Evolutionary conservation across 352 stramenopile species (phyloP), one percentile per base, ranked within the genome.

Genomic region (Phytopythium chamaehyphon): DNA sequence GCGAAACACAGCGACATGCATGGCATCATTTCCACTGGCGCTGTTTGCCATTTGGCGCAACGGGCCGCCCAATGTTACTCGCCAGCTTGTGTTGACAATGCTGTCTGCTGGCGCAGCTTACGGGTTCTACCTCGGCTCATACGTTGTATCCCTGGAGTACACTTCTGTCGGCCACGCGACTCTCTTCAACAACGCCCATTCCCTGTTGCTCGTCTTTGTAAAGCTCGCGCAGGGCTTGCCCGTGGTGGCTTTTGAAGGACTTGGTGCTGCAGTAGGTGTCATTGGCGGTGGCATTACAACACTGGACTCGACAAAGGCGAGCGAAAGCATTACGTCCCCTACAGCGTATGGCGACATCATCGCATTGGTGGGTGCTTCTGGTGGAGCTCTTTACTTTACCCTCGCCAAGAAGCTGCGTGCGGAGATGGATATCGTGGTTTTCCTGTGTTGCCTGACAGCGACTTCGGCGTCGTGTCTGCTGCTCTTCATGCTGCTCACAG

Each of bases 171-270:
- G 80, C 47, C 83, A 93, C 57, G 83, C 80, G 12, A 90, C 82
- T 19, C 66, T 93, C 8, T 91, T 93, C 52, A 90, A 88, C 61
- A 93, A 93, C 50, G 63, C 77, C 12, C 83, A 93, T 64, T 93
- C 83, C 45, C 67, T 87, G 33, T 53, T 93, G 31, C 67, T 93
- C 19, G 83, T 93, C 33, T 64, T 90, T 26, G 76, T 79, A 37
- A 91, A 91, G 55, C 61, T 91, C 9, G 49, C 74, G 12, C 49
- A 77, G 8, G 73, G 78, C 0, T 63, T 88, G n/a, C 62, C 67
- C 6, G 73, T 93, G 15, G 73, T 70, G 44, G 60, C 68, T 1
- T 74, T 84, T 43, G 80, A 93, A 61, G 77, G 71, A 5, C 54
- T 86, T 14, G 83, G 83, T 45, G 77, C 80, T 23, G 70, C 72